Evolutionary conservation across 352 stramenopile species (phyloP).

Genomic region (Thraustotheca clavata): DNA sequence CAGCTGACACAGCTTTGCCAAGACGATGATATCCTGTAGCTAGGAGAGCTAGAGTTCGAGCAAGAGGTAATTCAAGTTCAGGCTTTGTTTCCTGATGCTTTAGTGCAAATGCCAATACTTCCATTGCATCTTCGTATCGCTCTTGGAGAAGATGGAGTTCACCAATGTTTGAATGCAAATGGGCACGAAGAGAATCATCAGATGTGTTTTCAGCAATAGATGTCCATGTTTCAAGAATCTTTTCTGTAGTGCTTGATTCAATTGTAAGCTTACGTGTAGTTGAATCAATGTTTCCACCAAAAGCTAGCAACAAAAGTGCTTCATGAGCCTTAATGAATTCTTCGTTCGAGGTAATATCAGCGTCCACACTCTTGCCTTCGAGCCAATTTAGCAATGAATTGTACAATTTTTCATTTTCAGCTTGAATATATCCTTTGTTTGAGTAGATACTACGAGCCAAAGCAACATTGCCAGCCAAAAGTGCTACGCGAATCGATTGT

Average conservation of each 20-base stretch:
- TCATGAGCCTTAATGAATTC: not conserved
- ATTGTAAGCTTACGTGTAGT: not conserved
- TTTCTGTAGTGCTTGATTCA: not conserved
- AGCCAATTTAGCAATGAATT: not conserved
- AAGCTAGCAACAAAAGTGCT: not conserved
- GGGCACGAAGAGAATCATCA: not conserved
- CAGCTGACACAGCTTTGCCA: conserved; percentile 15
- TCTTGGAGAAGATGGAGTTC: conserved; percentile 9
- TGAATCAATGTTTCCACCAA: not conserved
- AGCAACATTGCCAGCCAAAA: not conserved
- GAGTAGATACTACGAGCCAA: not conserved
- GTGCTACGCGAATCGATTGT: not conserved
- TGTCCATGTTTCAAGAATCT: not conserved
- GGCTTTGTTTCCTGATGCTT: conserved; percentile 1
- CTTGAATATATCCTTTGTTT: not conserved
- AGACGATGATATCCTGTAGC: conserved; percentile 19
- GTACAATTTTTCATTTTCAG: not conserved
- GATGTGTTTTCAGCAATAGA: not conserved
- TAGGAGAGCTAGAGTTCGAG: conserved; percentile 12
- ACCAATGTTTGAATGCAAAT: not conserved
- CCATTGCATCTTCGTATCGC: conserved; percentile 1
- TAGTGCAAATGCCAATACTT: conserved; percentile 3
- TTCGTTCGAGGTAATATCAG: not conserved
- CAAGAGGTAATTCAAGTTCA: not conserved
- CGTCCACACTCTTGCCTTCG: not conserved